Conservation (phyloP, 2,329 filamentous ascomycete genomes). For the Ophiostoma quercus region DNA sequence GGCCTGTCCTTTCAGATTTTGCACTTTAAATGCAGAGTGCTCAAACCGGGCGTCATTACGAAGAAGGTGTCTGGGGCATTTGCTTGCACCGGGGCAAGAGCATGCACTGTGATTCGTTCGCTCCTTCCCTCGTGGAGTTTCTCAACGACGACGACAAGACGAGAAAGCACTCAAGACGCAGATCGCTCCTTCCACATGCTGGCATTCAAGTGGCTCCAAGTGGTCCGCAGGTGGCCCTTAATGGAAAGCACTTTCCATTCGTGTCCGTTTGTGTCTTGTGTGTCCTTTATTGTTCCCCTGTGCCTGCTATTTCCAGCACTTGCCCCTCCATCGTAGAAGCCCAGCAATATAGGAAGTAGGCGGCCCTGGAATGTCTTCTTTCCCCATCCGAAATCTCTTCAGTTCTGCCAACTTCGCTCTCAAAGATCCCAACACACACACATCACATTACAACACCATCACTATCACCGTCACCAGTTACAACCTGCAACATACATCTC, state of each 20-base stretch:
- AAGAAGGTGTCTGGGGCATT: background rate
- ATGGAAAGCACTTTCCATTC: background rate
- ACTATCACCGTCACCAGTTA: background rate
- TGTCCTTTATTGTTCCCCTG: background rate
- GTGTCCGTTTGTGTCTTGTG: background rate
- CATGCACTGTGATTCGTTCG: conserved; percentile 1
- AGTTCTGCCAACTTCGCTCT: background rate
- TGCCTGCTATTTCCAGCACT: background rate
- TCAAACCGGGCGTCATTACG: background rate
- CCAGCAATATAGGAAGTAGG: background rate
- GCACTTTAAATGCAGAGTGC: background rate
- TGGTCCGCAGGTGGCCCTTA: background rate
- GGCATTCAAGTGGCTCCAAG: background rate
- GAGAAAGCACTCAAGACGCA: background rate
- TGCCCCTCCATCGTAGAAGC: background rate
- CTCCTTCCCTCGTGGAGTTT: background rate
- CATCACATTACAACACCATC: no score
- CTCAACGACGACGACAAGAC: background rate
- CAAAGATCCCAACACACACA: background rate
- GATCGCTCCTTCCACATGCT: conserved; percentile 1
- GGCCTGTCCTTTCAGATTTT: background rate
- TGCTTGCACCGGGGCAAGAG: conserved; percentile 1
- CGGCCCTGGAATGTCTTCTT: background rate
- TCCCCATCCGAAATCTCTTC: background rate
- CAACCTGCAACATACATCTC: background rate